Percentiles rank a stretch among this genome's conserved stretches.
phyloP scores from a whole-genome alignment of 441 rosid species.

The Populus hybrid region DNA sequence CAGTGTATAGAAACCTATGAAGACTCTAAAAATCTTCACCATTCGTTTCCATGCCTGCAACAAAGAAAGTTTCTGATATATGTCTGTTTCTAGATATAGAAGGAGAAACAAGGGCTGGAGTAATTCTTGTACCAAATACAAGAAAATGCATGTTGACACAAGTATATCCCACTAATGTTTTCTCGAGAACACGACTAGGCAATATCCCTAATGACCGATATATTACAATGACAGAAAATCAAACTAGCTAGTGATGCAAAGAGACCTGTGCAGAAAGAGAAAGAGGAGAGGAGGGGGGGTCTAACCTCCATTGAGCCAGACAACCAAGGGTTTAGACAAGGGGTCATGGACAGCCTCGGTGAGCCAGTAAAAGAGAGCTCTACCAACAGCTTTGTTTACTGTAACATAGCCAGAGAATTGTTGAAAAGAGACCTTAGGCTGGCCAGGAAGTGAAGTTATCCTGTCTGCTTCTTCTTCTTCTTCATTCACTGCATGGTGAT shows the following conservation, averaged over 20 bases:
- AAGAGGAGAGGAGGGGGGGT: background rate
- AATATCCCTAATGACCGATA: background rate
- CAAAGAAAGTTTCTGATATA: background rate
- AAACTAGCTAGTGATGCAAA: background rate
- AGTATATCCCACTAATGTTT: background rate
- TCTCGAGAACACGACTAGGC: background rate
- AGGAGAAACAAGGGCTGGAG: background rate
- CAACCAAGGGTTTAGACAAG: slow-evolving; percentile 65
- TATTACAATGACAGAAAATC: background rate
- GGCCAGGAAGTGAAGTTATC: slow-evolving; percentile 85
- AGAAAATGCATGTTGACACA: background rate
- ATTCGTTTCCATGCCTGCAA: slow-evolving; percentile 30
- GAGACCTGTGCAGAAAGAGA: background rate
- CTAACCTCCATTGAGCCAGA: slow-evolving; percentile 98
- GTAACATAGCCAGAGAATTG: slow-evolving; percentile 94
- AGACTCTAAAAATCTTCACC: background rate
- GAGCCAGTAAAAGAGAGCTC: slow-evolving; percentile 96
- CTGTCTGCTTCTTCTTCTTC: slow-evolving; percentile 67
- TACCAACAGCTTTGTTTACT: slow-evolving; percentile 56
- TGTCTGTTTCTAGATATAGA: background rate
- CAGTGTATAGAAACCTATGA: background rate
- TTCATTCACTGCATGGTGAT: slow-evolving; percentile 4
- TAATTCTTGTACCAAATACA: background rate
- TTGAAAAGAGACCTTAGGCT: slow-evolving; percentile 76
- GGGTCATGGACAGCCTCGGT: slow-evolving; percentile 60